These are phyloP conservation scores for Alternaria sp. DNA, from an alignment of 2,329 filamentous ascomycete genomes.

Conservation along the genomic window DNA sequence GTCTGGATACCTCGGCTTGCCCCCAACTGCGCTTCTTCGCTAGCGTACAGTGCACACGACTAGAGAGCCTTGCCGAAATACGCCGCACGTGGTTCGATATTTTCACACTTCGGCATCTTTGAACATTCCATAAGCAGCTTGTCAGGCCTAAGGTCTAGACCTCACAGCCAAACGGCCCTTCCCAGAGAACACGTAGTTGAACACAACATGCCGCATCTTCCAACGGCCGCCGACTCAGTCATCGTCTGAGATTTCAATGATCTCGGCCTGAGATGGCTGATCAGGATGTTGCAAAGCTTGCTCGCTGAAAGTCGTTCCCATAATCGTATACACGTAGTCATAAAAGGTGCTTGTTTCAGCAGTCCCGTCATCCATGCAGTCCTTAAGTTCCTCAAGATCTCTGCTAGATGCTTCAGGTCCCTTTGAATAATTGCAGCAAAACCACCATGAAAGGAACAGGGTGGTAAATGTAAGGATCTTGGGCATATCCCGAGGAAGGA, in stretches of 20 bases:
- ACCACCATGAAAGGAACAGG: conserved; percentile 49
- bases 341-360: conserved; percentile 32
- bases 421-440: conserved; percentile 31
- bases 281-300: conserved; percentile 30
- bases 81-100: conserved; percentile 12
- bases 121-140: background rate
- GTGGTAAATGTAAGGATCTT: conserved; percentile 38
- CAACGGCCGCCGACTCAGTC: conserved; percentile 5
- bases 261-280: conserved; percentile 36
- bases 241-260: conserved; percentile 42
- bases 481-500: conserved; percentile 33
- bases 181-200: background rate
- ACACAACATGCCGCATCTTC: background rate
- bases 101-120: conserved; percentile 8
- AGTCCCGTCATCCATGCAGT: conserved; percentile 18
- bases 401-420: conserved; percentile 7
- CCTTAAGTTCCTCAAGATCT: conserved; percentile 29
- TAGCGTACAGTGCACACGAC: background rate
- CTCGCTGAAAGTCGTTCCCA: conserved; percentile 36
- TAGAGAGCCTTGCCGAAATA: conserved; percentile 11
- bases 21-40: background rate
- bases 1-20: background rate
- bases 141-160: conserved; percentile 8
- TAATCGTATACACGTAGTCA: conserved; percentile 34
- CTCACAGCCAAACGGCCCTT: background rate